A percentile compares a stretch with the other conserved stretches of the same genome.
Evolutionary conservation across 1,284 basidiomycete genomes (phyloP).

Genomic region (Tranzscheliella williamsii): DNA sequence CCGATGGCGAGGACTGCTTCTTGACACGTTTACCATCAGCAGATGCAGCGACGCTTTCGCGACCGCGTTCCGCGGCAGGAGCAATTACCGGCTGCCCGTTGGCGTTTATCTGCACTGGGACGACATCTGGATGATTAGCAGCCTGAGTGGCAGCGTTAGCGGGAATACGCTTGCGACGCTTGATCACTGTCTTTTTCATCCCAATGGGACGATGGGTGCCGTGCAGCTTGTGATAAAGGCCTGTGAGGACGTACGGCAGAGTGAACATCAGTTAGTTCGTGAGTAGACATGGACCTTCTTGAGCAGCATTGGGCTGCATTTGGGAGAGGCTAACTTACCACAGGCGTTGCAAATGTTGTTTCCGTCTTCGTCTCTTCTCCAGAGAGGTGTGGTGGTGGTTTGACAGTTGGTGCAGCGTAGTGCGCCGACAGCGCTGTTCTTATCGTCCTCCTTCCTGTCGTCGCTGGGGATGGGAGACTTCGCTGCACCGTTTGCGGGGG

Average conservation of each 20-base stretch:
- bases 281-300: no score
- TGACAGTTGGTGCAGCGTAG: conserved; percentile 78
- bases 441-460: conserved; percentile 26
- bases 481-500: conserved; percentile 2
- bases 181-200: conserved; percentile 99
- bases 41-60: conserved; percentile 3
- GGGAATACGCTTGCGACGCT: conserved; percentile 85
- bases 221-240: conserved; percentile 96
- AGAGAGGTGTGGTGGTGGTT: conserved; percentile 84
- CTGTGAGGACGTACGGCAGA: conserved; percentile 63
- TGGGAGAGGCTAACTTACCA: no score
- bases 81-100: conserved; percentile 37
- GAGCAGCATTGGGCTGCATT: no score
- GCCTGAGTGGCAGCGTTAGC: conserved; percentile 34
- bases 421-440: conserved; percentile 32
- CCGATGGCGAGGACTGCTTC: conserved; percentile 14
- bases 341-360: conserved; percentile 88
- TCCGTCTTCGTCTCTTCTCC: conserved; percentile 87
- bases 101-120: conserved; percentile 31
- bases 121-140: conserved; percentile 24
- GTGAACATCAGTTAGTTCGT: neutral
- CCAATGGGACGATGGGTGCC: conserved; percentile 94
- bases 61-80: conserved; percentile 22
- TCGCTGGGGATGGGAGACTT: conserved; percentile 6
- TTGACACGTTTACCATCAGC: conserved; percentile 20